Evolutionary conservation across 495 filamentous ascomycete species (phyloP), one percentile per base, ranked within the genome.

Genomic region (Penicillium macrosclerotiorum): DNA sequence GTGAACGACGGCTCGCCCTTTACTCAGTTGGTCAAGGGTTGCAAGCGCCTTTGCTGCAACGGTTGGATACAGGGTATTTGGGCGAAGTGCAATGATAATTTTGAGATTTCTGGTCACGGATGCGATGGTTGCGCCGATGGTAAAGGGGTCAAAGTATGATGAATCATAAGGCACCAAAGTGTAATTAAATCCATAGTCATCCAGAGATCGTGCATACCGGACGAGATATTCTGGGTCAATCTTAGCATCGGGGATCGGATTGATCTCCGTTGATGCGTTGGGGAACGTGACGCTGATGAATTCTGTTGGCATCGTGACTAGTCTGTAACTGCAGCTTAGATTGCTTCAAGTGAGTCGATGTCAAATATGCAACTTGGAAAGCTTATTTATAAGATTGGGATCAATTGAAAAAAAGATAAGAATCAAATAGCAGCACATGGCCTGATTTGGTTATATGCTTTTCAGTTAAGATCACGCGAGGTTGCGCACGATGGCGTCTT

Each of bases 41-140:
- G 76, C 73, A 5, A 79, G 67, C n/a, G 73, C 68, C 49, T 78
- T 79, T 37, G 76, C 76, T 2, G 76, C 76, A 5, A 79, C 75
- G 9, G 76, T 79, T 18, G 76, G 76, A 39, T 76, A 77, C 2
- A 78, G 49, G 0, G 76, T 79, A 54, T 79, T 79, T 11, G 76
- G 76, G 0, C 75, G 71, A n/a, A 79, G 67, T 0, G 76, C 76
- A 41, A 79, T 77, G 56, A 79, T 79, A 24, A 79, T 57, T 46
- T 78, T 79, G 44, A 79, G 47, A 11, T 77, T 72, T 39, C 77
- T 77, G 31, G 76, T 79, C 22, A 55, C 63, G 0, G 76, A 57
- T 1, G 69, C 66, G 43, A 79, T 78, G 25, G 75, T 79, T 2
- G 76, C 73, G 23, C 69, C 76, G 23, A 68, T 55, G 3, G 76